These are phyloP conservation scores for Baorangia bicolor DNA, from an alignment of 768 basidiomycete genomes.

Conservation along the genomic window DNA sequence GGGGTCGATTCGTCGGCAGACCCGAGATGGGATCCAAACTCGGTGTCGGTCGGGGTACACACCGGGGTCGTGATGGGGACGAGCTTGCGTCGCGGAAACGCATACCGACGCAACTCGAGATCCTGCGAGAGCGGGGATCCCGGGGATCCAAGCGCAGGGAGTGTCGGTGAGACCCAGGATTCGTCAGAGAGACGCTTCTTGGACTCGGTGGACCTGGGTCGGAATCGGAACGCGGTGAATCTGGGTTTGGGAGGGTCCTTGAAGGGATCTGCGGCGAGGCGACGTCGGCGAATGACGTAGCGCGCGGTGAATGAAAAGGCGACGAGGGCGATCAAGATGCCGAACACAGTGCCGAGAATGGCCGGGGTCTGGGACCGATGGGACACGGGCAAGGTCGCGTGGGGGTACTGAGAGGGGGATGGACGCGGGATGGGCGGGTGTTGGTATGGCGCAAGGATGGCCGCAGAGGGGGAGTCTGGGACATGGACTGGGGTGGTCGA, in stretches of 20 bases:
- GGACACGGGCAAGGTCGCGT: conserved; percentile 8
- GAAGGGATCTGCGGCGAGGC: conserved; percentile 8
- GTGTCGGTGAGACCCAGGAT: conserved; percentile 23
- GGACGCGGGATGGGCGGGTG: conserved; percentile 7
- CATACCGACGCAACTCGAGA: conserved; percentile 10
- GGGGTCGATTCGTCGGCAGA: background rate
- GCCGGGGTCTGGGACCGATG: conserved; percentile 6
- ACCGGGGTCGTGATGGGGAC: conserved; percentile 17
- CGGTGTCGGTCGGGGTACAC: conserved; percentile 21
- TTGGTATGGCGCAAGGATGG: conserved; percentile 15
- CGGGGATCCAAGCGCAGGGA: conserved; percentile 7
- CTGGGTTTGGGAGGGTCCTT: conserved; percentile 5
- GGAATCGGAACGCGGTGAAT: conserved; percentile 3
- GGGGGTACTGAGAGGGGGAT: conserved; percentile 7
- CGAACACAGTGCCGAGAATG: conserved; percentile 19
- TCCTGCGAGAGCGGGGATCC: conserved; percentile 11
- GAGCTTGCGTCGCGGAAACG: conserved; percentile 13
- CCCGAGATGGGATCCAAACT: conserved; percentile 16
- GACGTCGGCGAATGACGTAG: conserved; percentile 15
- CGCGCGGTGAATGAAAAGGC: conserved; percentile 2
- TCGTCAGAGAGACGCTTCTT: conserved; percentile 27
- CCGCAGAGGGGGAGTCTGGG: background rate
- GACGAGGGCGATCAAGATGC: conserved; percentile 12
- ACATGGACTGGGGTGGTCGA: background rate
- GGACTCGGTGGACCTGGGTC: background rate